Conservation (phyloP, 2,329 filamentous ascomycete genomes). For the Microcyclospora pomicola region DNA sequence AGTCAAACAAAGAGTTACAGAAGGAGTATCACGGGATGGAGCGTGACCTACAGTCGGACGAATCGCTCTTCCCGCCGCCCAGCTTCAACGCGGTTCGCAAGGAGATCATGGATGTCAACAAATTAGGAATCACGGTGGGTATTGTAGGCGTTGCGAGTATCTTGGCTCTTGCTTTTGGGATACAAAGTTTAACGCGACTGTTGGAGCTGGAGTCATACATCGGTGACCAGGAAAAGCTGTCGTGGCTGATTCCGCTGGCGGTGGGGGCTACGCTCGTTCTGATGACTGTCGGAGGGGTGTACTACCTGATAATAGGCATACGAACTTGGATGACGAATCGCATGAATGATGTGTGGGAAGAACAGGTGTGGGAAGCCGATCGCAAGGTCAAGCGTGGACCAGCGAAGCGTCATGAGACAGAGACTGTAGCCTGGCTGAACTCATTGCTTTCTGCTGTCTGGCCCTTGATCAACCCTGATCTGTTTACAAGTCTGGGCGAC, state of each 20-base stretch:
- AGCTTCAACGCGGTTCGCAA: constrained; percentile 32
- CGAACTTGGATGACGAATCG: constrained; percentile 49
- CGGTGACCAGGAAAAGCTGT: constrained; percentile 1
- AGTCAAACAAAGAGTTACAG: constrained; percentile 30
- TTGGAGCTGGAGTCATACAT: constrained; percentile 4
- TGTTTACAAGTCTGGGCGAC: constrained; percentile 55
- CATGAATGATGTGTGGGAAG: constrained; percentile 49
- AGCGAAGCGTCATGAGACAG: constrained; percentile 38
- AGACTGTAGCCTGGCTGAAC: constrained; percentile 60
- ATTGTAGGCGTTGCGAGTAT: constrained; percentile 20
- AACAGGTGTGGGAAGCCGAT: constrained; percentile 55
- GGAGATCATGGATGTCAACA: constrained; percentile 33
- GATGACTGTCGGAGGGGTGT: constrained; percentile 7
- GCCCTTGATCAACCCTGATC: constrained; percentile 62
- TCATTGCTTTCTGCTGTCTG: constrained; percentile 53
- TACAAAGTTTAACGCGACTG: constrained; percentile 7
- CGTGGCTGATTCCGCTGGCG: constrained; percentile 5
- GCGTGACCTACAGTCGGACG: constrained; percentile 31
- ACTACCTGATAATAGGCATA: constrained; percentile 12
- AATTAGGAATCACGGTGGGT: constrained; percentile 29
- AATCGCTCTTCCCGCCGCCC: constrained; percentile 41
- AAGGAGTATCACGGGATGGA: constrained; percentile 30
- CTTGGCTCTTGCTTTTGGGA: constrained; percentile 17
- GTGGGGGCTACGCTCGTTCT: constrained; percentile 11
- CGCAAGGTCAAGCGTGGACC: constrained; percentile 38